Base-by-base conservation (phyloP, 2,329 filamentous ascomycete genomes). In the Chaetomiaceae sp. region DNA sequence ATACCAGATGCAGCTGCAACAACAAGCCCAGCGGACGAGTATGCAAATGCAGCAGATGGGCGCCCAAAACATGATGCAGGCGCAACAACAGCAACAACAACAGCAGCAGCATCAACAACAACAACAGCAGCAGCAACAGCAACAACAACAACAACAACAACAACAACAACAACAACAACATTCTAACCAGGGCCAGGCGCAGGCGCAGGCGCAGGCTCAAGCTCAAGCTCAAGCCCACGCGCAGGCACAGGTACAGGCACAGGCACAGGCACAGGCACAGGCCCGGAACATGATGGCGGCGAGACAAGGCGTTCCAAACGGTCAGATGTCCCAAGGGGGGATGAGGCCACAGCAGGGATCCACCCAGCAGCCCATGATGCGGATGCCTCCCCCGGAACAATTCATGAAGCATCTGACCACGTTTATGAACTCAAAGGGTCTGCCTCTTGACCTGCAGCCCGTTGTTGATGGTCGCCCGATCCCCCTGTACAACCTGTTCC, bases 401-500 rank as follows among this genome's bases (percentile, higher is more conserved):
- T 90, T 91, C 58, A 76, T 95, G 69, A 87, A 89, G 64, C 87
- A 85, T 34, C 74, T 97, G 7, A 79, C 82, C 18, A 73, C 78
- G n/a, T 88, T 95, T 58, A 95, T 95, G 85, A 80, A 80, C 55
- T 78, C 82, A 43, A 84, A 87, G 54, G 82, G 85, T 29, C 74
- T 89, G 16, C 85, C 84, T 0, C 76, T 97, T 45, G 90, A 96
- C 42, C 73, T 80, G 1, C 86, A 84, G 57, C 91, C 91, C 0
- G 73, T 82, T 20, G 80, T 95, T 21, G 85, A 82, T 48, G 87
- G 90, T 48, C 84, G 89, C 10, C 80, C 80, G 0, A 76, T 97
- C 33, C 86, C 86, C 62, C 71, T 96, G 11, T 81, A 89, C 64
- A 80, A 85, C 56, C 75, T 97, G 3, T 97, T 95, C 67, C 82